A percentile compares a stretch with the other conserved stretches of the same genome.
phyloP scores from a whole-genome alignment of 495 filamentous ascomycete genomes.

The Xylaria bambusicola region DNA sequence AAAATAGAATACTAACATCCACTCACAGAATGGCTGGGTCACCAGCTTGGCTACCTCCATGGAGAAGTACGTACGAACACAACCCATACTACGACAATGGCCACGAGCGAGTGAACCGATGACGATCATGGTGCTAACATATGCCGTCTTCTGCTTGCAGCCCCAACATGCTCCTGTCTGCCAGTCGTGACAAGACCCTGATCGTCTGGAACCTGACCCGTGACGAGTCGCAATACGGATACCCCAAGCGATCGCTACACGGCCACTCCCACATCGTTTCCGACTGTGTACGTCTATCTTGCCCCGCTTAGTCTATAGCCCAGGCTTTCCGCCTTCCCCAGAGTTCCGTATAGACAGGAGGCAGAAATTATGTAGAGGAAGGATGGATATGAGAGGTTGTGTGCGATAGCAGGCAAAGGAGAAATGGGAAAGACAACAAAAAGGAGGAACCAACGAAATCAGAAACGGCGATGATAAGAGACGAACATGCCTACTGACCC shows the following conservation, averaged over 20 bases:
- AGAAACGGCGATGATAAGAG: not conserved
- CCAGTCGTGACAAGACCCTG: slow-evolving; percentile 94
- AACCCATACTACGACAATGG: slow-evolving; percentile 18
- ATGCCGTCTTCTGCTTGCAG: slow-evolving; percentile 48
- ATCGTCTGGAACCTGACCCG: slow-evolving; percentile 99
- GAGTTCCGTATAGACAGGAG: not conserved
- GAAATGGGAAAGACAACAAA: slow-evolving; percentile 13
- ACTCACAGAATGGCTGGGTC: slow-evolving; percentile 64
- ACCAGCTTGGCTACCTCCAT: slow-evolving; percentile 93
- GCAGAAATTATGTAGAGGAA: not conserved
- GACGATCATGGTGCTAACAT: slow-evolving; percentile 28
- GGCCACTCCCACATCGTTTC: slow-evolving; percentile 99
- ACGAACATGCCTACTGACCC: slow-evolving; percentile 42
- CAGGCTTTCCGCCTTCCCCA: slow-evolving; percentile 15
- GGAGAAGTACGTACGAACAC: slow-evolving; percentile 75
- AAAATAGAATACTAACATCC: slow-evolving; percentile 1
- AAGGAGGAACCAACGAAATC: not conserved
- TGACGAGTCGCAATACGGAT: slow-evolving; percentile 95
- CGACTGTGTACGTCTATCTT: slow-evolving; percentile 82
- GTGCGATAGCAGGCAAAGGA: slow-evolving; percentile 2
- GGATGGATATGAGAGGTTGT: not conserved
- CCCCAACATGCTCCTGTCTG: slow-evolving; percentile 99
- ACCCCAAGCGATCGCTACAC: slow-evolving; percentile 97
- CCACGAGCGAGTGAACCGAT: not conserved
- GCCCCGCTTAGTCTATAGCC: not conserved